Percentiles rank a stretch among this genome's conserved stretches.
These are phyloP conservation scores for Saksenaea oblongispora DNA, from an alignment of 371 early-diverging fungal species.

Conservation along the genomic window DNA sequence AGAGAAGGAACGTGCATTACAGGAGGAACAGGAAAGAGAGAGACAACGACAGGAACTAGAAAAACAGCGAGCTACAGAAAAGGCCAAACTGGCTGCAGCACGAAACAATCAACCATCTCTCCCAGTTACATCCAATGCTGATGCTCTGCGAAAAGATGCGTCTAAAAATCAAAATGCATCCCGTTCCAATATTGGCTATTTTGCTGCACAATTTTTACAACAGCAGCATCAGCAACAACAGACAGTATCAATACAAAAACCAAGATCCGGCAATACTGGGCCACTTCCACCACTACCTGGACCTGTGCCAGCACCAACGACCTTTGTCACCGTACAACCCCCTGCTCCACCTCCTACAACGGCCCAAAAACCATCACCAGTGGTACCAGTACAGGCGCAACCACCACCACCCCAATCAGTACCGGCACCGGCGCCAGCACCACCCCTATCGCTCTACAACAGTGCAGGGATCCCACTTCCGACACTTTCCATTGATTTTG, in stretches of 20 bases:
- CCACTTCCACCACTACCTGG: background rate
- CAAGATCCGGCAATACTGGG: background rate
- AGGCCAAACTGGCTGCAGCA: background rate
- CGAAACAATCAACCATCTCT: background rate
- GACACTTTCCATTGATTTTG: constrained; percentile 62
- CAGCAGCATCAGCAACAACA: constrained; percentile 16
- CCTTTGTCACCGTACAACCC: background rate
- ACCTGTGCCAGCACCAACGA: background rate
- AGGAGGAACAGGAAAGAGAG: constrained; percentile 21
- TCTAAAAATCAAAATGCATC: background rate
- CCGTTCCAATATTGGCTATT: constrained; percentile 10
- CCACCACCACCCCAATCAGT: background rate
- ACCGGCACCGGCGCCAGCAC: constrained; percentile 7
- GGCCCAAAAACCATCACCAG: constrained; percentile 1
- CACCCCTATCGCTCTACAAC: constrained; percentile 28
- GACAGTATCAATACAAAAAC: background rate
- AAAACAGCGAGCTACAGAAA: constrained; percentile 6
- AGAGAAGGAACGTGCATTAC: constrained; percentile 17
- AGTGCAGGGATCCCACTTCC: constrained; percentile 54
- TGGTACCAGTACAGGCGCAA: background rate
- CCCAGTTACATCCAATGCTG: background rate
- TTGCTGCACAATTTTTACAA: constrained; percentile 18
- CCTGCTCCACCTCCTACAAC: background rate
- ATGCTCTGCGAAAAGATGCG: constrained; percentile 8
- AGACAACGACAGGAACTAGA: constrained; percentile 13